phyloP scores from a whole-genome alignment of 768 basidiomycete genomes.

The Lenzites betulinus region DNA sequence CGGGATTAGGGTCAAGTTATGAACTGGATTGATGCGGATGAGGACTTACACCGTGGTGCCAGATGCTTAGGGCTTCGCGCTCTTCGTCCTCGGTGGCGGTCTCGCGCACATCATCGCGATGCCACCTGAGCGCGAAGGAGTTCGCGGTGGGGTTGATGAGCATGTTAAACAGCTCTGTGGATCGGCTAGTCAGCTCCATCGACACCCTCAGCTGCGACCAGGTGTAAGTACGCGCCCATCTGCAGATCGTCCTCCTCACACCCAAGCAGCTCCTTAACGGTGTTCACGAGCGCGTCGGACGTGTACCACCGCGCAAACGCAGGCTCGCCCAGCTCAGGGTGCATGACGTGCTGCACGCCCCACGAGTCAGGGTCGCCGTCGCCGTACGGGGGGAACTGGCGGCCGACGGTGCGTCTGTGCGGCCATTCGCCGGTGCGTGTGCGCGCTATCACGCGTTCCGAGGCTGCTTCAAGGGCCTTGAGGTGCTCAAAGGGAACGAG shows the following conservation, averaged over 20 bases:
- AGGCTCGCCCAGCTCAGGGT: slow-evolving; percentile 63
- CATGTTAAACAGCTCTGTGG: slow-evolving; percentile 70
- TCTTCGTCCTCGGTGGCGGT: slow-evolving; percentile 64
- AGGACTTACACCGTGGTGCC: slow-evolving; percentile 65
- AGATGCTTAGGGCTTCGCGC: slow-evolving; percentile 50
- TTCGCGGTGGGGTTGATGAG: slow-evolving; percentile 67
- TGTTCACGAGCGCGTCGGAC: slow-evolving; percentile 46
- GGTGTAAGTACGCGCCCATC: slow-evolving; percentile 73
- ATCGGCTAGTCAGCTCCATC: not conserved
- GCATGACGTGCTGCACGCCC: slow-evolving; percentile 85
- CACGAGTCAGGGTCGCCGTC: slow-evolving; percentile 64
- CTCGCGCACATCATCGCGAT: slow-evolving; percentile 72
- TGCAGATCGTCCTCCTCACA: slow-evolving; percentile 64
- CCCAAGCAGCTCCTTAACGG: slow-evolving; percentile 49
- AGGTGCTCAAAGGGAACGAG: slow-evolving; percentile 49
- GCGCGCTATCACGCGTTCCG: slow-evolving; percentile 48
- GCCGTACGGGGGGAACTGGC: slow-evolving; percentile 76
- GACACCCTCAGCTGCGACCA: too few species aligned
- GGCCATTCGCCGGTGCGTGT: slow-evolving; percentile 67
- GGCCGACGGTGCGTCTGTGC: slow-evolving; percentile 70
- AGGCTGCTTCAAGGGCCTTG: slow-evolving; percentile 48
- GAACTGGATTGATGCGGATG: not conserved
- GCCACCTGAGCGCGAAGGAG: slow-evolving; percentile 77
- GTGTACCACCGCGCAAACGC: slow-evolving; percentile 72
- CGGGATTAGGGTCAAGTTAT: not conserved